Evolutionary conservation across 495 filamentous ascomycete species (phyloP).

Genomic region (Hypoxylon cercidicola): DNA sequence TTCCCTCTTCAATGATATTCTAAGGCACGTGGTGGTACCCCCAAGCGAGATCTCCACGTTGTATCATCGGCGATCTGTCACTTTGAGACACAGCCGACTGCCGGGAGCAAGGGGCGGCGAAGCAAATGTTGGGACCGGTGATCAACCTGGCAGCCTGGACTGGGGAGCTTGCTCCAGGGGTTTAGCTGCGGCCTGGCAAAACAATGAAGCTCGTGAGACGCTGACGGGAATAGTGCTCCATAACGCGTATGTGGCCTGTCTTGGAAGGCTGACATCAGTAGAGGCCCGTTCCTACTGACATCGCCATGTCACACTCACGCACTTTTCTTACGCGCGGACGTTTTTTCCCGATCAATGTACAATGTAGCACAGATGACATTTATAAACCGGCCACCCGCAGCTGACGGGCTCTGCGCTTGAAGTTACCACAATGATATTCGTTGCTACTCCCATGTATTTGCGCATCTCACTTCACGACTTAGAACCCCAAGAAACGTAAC

Average conservation of each 20-base stretch:
- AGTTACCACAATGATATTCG: constrained; percentile 14
- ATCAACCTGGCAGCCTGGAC: constrained; percentile 10
- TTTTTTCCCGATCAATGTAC: constrained; percentile 13
- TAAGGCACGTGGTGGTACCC: constrained; percentile 13
- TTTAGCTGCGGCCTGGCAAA: constrained; percentile 21
- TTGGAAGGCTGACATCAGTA: constrained; percentile 25
- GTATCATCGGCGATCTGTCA: constrained; percentile 11
- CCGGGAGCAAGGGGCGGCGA: background rate
- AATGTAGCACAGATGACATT: constrained; percentile 9
- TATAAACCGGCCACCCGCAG: constrained; percentile 25
- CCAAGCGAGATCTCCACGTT: background rate
- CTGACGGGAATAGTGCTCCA: background rate
- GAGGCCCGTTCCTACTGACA: background rate
- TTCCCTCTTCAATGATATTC: background rate
- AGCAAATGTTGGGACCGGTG: background rate
- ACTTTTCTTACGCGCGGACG: constrained; percentile 3
- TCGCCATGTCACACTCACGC: constrained; percentile 10
- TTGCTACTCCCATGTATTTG: background rate
- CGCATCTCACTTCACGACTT: constrained; percentile 2
- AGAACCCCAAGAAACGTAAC: background rate
- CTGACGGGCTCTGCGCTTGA: background rate
- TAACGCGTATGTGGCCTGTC: constrained; percentile 21
- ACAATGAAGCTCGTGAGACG: constrained; percentile 8
- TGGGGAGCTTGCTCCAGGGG: constrained; percentile 23
- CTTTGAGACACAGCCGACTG: constrained; percentile 7